Percentiles rank a stretch among this genome's conserved stretches.
Conservation (phyloP, 1,139 yeast species). For the Trichomonascaceae sp. region DNA sequence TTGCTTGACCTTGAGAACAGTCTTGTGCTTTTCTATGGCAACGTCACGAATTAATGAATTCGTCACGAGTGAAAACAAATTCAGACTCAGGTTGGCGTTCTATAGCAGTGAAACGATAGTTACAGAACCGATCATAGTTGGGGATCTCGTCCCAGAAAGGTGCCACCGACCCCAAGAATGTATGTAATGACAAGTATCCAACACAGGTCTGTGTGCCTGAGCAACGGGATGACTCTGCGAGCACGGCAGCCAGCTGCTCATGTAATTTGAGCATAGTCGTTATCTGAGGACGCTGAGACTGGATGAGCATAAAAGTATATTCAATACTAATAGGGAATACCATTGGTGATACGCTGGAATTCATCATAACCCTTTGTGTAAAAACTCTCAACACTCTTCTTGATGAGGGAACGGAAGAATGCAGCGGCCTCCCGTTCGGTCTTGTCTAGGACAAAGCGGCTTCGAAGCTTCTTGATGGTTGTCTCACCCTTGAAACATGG, state of each 20-base stretch:
- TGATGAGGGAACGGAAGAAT: slow-evolving; percentile 62
- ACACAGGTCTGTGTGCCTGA: slow-evolving; percentile 84
- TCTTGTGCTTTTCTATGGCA: slow-evolving; percentile 54
- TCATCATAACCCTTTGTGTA: slow-evolving; percentile 95
- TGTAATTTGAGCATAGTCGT: too few species aligned
- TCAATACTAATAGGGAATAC: slow-evolving; percentile 63
- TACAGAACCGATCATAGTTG: slow-evolving; percentile 75
- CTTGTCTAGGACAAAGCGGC: slow-evolving; percentile 70
- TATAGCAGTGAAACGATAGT: slow-evolving; percentile 86
- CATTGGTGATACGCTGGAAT: slow-evolving; percentile 91
- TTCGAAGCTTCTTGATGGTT: slow-evolving; percentile 64
- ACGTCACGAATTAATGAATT: slow-evolving; percentile 89
- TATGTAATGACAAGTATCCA: slow-evolving; percentile 93
- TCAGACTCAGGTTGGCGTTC: slow-evolving; percentile 78
- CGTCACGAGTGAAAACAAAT: slow-evolving; percentile 86
- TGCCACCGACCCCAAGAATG: slow-evolving; percentile 88
- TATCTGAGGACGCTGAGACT: neutral
- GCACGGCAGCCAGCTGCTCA: too few species aligned
- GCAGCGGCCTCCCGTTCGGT: slow-evolving; percentile 77
- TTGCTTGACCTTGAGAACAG: slow-evolving; percentile 82
- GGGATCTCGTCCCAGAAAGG: slow-evolving; percentile 93
- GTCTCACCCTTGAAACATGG: slow-evolving; percentile 86
- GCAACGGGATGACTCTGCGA: too few species aligned
- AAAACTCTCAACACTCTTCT: slow-evolving; percentile 72
- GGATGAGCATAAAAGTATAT: neutral